phyloP scores from a whole-genome alignment of 2,329 filamentous ascomycete genomes.

The Colletotrichum spaethianum region DNA sequence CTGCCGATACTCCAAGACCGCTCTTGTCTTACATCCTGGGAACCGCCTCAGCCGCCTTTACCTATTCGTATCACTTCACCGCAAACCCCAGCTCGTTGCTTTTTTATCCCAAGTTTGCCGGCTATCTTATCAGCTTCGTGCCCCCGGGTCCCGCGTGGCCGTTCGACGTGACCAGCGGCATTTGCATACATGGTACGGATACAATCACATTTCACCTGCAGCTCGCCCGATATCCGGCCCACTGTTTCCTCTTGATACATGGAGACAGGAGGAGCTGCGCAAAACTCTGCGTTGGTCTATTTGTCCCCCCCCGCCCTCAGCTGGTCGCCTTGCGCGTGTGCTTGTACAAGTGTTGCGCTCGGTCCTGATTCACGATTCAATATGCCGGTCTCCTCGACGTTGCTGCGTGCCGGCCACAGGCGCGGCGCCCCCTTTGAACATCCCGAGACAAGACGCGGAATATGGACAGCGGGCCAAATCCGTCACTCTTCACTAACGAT shows the following conservation, averaged over 20 bases:
- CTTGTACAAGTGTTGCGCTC: constrained; percentile 8
- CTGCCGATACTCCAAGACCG: not conserved
- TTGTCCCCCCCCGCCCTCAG: not conserved
- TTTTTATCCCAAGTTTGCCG: constrained; percentile 4
- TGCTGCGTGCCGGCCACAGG: not conserved
- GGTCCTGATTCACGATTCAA: constrained; percentile 33
- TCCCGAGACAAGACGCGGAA: constrained; percentile 30
- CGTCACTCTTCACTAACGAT: constrained; percentile 12
- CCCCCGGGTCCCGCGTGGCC: constrained; percentile 13
- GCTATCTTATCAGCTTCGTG: constrained; percentile 10
- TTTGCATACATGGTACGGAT: not conserved
- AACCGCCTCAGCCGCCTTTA: not conserved
- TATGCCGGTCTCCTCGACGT: constrained; percentile 20
- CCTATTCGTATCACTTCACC: not conserved
- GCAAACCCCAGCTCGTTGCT: not conserved
- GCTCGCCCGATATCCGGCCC: constrained; percentile 21
- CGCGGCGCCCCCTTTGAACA: constrained; percentile 19
- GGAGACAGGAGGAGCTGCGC: not conserved
- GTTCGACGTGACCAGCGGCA: constrained; percentile 24
- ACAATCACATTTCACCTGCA: constrained; percentile 33
- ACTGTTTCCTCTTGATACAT: not conserved
- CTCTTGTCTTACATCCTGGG: not conserved
- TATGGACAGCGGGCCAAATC: constrained; percentile 12
- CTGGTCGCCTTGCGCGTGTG: not conserved
- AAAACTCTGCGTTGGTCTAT: not conserved